Evolutionary conservation across 2,329 filamentous ascomycete species (phyloP).

Genomic region (Cladosporium sphaerospermum): DNA sequence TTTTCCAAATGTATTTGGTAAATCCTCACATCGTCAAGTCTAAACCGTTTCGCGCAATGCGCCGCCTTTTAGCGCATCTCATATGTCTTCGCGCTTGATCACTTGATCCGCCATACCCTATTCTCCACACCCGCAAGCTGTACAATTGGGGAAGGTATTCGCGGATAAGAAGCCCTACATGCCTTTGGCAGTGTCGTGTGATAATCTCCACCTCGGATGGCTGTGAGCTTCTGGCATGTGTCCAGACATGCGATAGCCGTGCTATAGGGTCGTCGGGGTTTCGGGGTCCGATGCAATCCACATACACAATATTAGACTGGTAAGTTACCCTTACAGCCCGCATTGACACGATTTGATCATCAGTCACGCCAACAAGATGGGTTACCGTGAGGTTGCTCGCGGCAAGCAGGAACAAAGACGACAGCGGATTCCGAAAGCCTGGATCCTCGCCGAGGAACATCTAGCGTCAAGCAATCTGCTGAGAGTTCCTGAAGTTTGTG

Average conservation of each 20-base stretch:
- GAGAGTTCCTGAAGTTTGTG: constrained; percentile 43
- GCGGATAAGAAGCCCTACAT: too few species aligned
- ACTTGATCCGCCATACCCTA: neutral
- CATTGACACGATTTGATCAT: neutral
- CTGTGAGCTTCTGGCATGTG: neutral
- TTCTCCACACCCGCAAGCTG: neutral
- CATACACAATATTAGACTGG: neutral
- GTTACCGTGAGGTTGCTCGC: constrained; percentile 11
- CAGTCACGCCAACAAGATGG: too few species aligned
- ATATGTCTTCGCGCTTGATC: neutral
- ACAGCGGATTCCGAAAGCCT: constrained; percentile 13
- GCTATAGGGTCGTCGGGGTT: too few species aligned
- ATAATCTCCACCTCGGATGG: too few species aligned
- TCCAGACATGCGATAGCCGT: neutral
- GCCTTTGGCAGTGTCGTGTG: too few species aligned
- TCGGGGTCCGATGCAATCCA: neutral
- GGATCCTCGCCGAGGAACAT: constrained; percentile 9
- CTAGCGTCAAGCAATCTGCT: constrained; percentile 31
- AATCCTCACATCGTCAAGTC: neutral
- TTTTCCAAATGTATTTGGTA: neutral
- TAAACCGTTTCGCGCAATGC: neutral
- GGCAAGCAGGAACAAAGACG: constrained; percentile 14
- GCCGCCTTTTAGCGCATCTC: neutral
- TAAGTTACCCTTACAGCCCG: neutral
- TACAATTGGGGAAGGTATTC: too few species aligned